A percentile compares a stretch with the other conserved stretches of the same genome.
Conservation (phyloP, 2,329 filamentous ascomycete species). For the Thermoascus crustaceus region DNA sequence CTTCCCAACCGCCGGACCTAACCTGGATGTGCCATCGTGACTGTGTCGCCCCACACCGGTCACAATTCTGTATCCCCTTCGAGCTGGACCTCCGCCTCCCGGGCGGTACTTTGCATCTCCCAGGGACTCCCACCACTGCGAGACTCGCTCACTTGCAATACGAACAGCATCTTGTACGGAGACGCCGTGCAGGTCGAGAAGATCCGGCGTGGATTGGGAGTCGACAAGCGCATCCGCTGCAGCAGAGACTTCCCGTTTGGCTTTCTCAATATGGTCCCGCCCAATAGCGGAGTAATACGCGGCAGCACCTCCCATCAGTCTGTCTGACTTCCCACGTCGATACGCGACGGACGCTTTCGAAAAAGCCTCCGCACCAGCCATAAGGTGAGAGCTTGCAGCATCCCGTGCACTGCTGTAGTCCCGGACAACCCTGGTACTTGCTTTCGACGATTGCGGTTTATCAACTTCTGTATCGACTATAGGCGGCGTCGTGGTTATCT, state of each 20-base stretch:
- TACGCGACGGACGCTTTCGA: constrained; percentile 51
- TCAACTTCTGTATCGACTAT: constrained; percentile 13
- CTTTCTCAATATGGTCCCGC: constrained; percentile 53
- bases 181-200: constrained; percentile 76
- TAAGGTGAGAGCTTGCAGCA: constrained; percentile 38
- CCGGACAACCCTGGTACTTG: constrained; percentile 6
- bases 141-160: constrained; percentile 61
- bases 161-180: constrained; percentile 71
- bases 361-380: constrained; percentile 45
- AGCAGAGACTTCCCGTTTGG: constrained; percentile 52
- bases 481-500: constrained; percentile 30
- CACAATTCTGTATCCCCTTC: constrained; percentile 62
- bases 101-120: constrained; percentile 54
- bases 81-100: constrained; percentile 37
- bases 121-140: constrained; percentile 66
- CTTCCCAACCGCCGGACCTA: constrained; percentile 73
- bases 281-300: constrained; percentile 66
- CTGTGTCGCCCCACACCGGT: constrained; percentile 77
- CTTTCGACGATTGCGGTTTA: neutral
- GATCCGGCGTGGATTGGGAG: constrained; percentile 51
- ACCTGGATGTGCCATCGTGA: constrained; percentile 61
- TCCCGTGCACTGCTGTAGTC: constrained; percentile 22
- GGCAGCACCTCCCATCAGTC: constrained; percentile 65
- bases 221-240: constrained; percentile 65
- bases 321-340: constrained; percentile 59